Base-by-base conservation (phyloP, 192 early-diverging fungal genomes). In the Geosiphon pyriformis region DNA sequence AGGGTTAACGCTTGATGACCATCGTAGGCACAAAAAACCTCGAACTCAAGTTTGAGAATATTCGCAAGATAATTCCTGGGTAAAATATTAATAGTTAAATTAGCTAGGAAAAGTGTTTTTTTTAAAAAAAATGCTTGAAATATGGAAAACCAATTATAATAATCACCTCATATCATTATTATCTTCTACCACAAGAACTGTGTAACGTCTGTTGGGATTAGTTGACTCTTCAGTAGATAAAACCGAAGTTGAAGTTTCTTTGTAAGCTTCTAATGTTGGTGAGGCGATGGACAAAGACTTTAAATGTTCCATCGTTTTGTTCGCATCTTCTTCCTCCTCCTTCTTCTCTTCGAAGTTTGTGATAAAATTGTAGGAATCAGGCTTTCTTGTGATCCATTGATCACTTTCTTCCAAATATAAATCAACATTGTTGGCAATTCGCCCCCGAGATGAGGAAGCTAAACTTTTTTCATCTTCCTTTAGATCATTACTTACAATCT, bases 101-200 rank as follows among this genome's bases (percentile, higher is more conserved):
- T 1, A 4, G 11, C 10, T 55, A 55, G 22, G 26, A 11, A n/a
- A 55, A 1, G 11, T 11, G 53, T n/a, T 55, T 25, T 22, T 23
- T 55, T 25, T 20, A 54, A 54, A 55, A 55, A 55, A 25, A 27
- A 55, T 11, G 22, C 11, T n/a, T 23, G 12, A 55, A 55, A 25
- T 23, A 25, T 10, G 17, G 7, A 55, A 55, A 55, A 55, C 26
- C 11, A 55, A 4, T 55, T 23, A 46, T 10, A 23, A 1, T 27
- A 55, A n/a, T 4, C 2, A 25, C 3, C 80, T 52, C 80, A 82
- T 82, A 25, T 82, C 80, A 25, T 65, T 65, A 47, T 79, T 82
- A 56, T 82, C 80, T 37, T 82, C 80, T 4, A 76, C 74, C 17
- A 78, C 22, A 29, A 82, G 37, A 3, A 79, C 30, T 17, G 17